Percentiles rank a stretch among this genome's conserved stretches.
These are phyloP conservation scores for Pyracantha coccinea DNA, from an alignment of 331 rosid species.

Conservation along the genomic window DNA sequence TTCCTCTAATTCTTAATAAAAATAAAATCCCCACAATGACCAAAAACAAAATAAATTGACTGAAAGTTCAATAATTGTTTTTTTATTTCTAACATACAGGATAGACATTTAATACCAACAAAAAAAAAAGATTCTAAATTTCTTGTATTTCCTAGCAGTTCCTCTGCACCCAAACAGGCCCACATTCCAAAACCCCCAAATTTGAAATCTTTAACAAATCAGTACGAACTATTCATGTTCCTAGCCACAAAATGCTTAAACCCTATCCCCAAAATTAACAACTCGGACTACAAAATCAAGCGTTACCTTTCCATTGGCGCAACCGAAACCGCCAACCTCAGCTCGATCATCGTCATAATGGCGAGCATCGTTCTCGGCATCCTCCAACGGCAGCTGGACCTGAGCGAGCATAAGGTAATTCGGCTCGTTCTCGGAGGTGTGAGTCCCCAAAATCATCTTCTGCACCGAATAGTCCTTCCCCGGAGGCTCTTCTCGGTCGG, in stretches of 20 bases:
- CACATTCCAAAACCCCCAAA: not conserved
- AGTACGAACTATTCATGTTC: not conserved
- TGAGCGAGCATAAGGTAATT: slow-evolving; percentile 96
- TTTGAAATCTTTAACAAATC: not conserved
- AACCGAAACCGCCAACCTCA: slow-evolving; percentile 76
- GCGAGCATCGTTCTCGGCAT: slow-evolving; percentile 88
- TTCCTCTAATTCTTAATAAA: not conserved
- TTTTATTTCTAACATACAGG: not conserved
- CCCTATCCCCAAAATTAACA: not conserved
- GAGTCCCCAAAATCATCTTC: slow-evolving; percentile 90
- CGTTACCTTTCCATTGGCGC: slow-evolving; percentile 88
- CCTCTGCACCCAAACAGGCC: not conserved
- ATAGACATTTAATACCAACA: not conserved
- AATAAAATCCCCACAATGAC: not conserved
- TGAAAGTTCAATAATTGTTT: too few relatives aligned
- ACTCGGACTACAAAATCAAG: not conserved
- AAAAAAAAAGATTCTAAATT: not conserved
- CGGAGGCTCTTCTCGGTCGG: slow-evolving; percentile 81
- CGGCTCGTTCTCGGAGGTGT: slow-evolving; percentile 94
- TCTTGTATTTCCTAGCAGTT: not conserved
- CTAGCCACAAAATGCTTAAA: not conserved
- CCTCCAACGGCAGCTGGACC: slow-evolving; percentile 90
- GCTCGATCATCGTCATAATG: slow-evolving; percentile 78
- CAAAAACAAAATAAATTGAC: not conserved
- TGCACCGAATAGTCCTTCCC: slow-evolving; percentile 93